Conservation (phyloP, 2,329 filamentous ascomycete species). For the Elsinoe batatas region DNA sequence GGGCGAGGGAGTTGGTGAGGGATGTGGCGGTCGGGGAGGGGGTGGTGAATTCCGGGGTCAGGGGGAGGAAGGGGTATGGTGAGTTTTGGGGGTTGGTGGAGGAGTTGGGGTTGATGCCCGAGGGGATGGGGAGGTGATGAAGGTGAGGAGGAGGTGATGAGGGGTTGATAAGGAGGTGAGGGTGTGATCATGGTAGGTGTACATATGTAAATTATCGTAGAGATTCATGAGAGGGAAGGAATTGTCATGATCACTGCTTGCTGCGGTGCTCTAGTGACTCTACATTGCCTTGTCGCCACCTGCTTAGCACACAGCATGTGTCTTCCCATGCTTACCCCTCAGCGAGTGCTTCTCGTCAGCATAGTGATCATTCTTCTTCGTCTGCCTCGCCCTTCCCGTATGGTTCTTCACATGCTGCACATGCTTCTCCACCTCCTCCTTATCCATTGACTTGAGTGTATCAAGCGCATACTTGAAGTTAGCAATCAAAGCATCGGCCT, state of each 20-base stretch:
- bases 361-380: constrained; percentile 38
- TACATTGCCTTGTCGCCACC: background rate
- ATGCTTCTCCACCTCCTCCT: constrained; percentile 58
- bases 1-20: constrained; percentile 27
- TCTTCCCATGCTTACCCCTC: constrained; percentile 85
- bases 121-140: background rate
- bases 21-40: constrained; percentile 29
- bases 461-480: constrained; percentile 72
- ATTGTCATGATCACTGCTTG: too few relatives aligned
- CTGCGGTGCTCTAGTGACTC: background rate
- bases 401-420: constrained; percentile 37
- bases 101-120: constrained; percentile 10
- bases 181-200: too few relatives aligned
- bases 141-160: background rate
- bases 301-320: constrained; percentile 68
- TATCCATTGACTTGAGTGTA: constrained; percentile 64
- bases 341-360: constrained; percentile 74
- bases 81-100: constrained; percentile 23
- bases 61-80: constrained; percentile 20
- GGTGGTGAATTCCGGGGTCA: constrained; percentile 18
- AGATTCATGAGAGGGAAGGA: background rate
- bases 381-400: constrained; percentile 21
- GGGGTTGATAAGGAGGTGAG: too few relatives aligned
- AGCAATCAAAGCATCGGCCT: constrained; percentile 66
- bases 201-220: background rate